phyloP scores from a whole-genome alignment of 1,284 basidiomycete genomes.

The Leucoagaricus sp. region DNA sequence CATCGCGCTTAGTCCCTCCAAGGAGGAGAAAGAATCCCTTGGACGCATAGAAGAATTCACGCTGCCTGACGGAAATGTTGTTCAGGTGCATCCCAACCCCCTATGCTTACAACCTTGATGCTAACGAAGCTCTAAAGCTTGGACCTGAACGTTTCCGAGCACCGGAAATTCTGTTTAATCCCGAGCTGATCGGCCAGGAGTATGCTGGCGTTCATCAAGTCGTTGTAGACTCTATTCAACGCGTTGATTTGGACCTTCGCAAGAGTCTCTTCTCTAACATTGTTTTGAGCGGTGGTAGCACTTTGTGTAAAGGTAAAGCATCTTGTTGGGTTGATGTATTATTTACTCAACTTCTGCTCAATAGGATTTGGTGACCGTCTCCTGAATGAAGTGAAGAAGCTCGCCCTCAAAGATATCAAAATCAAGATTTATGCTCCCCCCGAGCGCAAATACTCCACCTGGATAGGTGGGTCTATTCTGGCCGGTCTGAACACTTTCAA shows the following conservation, averaged over 20 bases:
- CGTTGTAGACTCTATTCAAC: conserved; percentile 85
- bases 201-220: conserved; percentile 98
- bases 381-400: conserved; percentile 93
- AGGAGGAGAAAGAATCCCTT: conserved; percentile 91
- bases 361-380: conserved; percentile 95
- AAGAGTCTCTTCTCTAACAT: conserved; percentile 97
- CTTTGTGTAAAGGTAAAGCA: conserved; percentile 81
- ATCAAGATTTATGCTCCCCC: conserved; percentile 99
- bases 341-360: conserved; percentile 17
- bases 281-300: conserved; percentile 95
- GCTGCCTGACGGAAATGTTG: conserved; percentile 93
- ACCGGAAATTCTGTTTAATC: conserved; percentile 98
- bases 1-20: conserved; percentile 85
- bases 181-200: conserved; percentile 95
- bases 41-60: conserved; percentile 88
- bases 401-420: conserved; percentile 97
- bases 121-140: conserved; percentile 53
- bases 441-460: conserved; percentile 99
- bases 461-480: conserved; percentile 97
- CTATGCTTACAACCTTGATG: conserved; percentile 5
- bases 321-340: conserved; percentile 9
- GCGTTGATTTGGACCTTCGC: conserved; percentile 88
- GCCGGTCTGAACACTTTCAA: conserved; percentile 97
- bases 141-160: conserved; percentile 96
- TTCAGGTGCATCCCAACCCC: conserved; percentile 62